Base-by-base conservation (phyloP, 371 early-diverging fungal species). In the Mucor velutinosus region DNA sequence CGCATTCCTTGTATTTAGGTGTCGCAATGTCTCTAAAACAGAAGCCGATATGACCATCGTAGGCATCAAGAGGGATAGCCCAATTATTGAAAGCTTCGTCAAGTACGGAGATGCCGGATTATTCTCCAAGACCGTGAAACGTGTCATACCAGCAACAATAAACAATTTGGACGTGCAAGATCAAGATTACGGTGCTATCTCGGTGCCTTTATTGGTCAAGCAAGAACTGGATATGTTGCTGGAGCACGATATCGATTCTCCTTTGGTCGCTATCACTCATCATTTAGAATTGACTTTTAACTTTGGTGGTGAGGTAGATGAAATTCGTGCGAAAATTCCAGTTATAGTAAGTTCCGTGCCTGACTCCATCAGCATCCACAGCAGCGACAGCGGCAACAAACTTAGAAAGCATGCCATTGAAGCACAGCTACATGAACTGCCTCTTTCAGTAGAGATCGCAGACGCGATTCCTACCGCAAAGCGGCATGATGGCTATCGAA, bases 11-110 rank as follows among this genome's bases (percentile, higher is more conserved):
- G 17, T 43, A 14, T 49, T 17, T 47, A 77, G 77, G 39, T 66
- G 69, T 53, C 72, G 75, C 32, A 62, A 58, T 15, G 45, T 79
- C 19, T 65, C 76, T 25, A 79, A 74, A 64, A 29, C 71, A 56
- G 74, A 76, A 55, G 60, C 71, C 1, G 70, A 79, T 62, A 69
- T 79, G 62, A 53, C 57, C 0, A n/a, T 30, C 21, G 43, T 45
- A 49, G 60, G 60, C 12, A 58, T 21, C 23, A 69, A 69, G 17
- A 69, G 51, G 57, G 63, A 58, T 17, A 17, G 39, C 30, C 37
- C 64, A 30, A 43, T 43, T 7, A 41, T 69, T 1, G 58, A 66
- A 27, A 58, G 67, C 8, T 25, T 64, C 12, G 43, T 43, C 21
- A 68, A 61, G 19, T 63, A 39, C 7, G 47, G 45, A 17, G 70